phyloP scores from a whole-genome alignment of 768 basidiomycete species.

The Dacryopinax primogenitus region DNA sequence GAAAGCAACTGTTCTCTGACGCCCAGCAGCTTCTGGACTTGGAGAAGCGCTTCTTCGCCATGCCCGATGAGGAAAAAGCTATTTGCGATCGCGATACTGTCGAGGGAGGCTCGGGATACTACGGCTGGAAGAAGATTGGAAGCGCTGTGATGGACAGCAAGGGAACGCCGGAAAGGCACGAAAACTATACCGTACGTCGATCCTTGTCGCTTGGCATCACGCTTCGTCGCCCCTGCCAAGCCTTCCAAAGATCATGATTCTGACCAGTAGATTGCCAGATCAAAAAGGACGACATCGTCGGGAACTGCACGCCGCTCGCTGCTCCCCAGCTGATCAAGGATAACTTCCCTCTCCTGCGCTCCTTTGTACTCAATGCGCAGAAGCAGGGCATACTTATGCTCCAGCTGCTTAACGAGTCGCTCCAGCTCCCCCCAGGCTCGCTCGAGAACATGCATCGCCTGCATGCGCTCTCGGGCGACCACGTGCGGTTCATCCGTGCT shows the following conservation, averaged over 20 bases:
- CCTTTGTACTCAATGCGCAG: background rate
- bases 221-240: background rate
- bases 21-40: constrained; percentile 16
- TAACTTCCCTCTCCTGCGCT: background rate
- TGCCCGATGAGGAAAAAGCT: constrained; percentile 18
- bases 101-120: background rate
- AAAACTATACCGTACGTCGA: background rate
- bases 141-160: constrained; percentile 5
- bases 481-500: background rate
- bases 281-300: background rate
- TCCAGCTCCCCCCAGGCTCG: background rate
- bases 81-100: constrained; percentile 13
- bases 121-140: background rate
- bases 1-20: constrained; percentile 15
- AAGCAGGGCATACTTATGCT: background rate
- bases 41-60: constrained; percentile 16
- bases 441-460: background rate
- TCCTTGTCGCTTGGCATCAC: background rate
- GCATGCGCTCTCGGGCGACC: background rate
- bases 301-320: background rate
- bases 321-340: background rate
- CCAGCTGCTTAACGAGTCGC: background rate
- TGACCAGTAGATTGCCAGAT: background rate
- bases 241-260: background rate
- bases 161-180: constrained; percentile 1